These are phyloP conservation scores for Heterobasidion irregulare DNA, from an alignment of 1,284 basidiomycete species.

Conservation along the genomic window DNA sequence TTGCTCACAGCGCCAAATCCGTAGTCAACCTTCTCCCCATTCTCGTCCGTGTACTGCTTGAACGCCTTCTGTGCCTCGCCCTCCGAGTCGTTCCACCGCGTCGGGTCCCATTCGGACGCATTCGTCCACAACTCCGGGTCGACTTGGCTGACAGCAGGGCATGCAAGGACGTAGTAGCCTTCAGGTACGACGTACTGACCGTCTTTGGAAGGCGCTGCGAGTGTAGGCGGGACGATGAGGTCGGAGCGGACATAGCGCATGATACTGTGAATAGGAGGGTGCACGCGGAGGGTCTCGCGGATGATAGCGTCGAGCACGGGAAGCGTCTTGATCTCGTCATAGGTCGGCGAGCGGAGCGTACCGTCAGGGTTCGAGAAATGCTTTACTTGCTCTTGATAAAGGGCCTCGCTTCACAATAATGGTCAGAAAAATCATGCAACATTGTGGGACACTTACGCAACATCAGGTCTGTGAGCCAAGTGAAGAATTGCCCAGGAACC, in stretches of 20 bases:
- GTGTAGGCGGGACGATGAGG: constrained; percentile 75
- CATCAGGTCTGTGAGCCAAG: constrained; percentile 71
- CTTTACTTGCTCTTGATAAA: constrained; percentile 88
- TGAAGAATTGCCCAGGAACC: constrained; percentile 91
- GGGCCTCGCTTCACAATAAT: constrained; percentile 45
- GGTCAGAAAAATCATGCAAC: not conserved
- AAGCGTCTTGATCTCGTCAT: constrained; percentile 80
- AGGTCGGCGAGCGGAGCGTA: constrained; percentile 73
- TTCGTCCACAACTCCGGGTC: constrained; percentile 85
- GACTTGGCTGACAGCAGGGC: constrained; percentile 82
- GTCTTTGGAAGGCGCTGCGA: constrained; percentile 71
- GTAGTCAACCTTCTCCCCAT: constrained; percentile 88
- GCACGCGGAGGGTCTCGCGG: constrained; percentile 87
- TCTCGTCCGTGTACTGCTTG: constrained; percentile 64
- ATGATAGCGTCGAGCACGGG: constrained; percentile 87
- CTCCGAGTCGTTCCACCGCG: constrained; percentile 78
- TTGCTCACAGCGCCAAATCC: constrained; percentile 93
- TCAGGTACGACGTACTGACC: constrained; percentile 82
- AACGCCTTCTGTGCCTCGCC: constrained; percentile 73
- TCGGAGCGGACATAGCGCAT: constrained; percentile 86
- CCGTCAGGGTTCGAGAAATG: constrained; percentile 79
- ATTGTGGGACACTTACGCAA: constrained; percentile 49
- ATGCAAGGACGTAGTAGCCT: constrained; percentile 88
- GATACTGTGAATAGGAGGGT: constrained; percentile 90
- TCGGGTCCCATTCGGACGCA: constrained; percentile 68